phyloP scores from a whole-genome alignment of 1,139 yeast genomes.

The Blastobotrys malaysiensis region DNA sequence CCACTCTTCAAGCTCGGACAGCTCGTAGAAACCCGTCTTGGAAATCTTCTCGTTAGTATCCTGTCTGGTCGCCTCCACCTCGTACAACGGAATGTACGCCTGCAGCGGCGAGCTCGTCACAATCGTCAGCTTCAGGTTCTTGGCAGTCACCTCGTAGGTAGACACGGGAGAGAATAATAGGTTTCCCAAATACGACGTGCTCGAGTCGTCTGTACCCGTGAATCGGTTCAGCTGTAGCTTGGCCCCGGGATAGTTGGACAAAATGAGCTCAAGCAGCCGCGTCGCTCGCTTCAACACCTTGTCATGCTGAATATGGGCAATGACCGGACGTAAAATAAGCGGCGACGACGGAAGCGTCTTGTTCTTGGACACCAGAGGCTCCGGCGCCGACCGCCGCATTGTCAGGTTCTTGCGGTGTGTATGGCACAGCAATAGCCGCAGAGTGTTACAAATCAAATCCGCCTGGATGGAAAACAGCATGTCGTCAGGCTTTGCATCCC shows the following conservation, averaged over 20 bases:
- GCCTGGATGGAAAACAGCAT: constrained; percentile 35
- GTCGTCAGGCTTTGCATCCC: background rate
- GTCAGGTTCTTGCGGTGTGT: constrained; percentile 50
- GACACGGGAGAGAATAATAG: constrained; percentile 29
- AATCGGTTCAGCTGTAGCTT: constrained; percentile 15
- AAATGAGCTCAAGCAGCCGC: constrained; percentile 40
- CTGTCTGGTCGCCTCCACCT: constrained; percentile 33
- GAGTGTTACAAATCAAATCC: constrained; percentile 46
- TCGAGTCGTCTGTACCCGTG: constrained; percentile 8
- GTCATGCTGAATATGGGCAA: constrained; percentile 66
- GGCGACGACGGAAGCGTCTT: constrained; percentile 38
- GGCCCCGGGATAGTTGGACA: constrained; percentile 29
- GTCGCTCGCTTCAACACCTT: constrained; percentile 42
- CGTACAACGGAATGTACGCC: constrained; percentile 28
- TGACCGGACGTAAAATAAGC: constrained; percentile 53
- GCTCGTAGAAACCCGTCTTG: constrained; percentile 44
- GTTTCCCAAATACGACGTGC: constrained; percentile 22
- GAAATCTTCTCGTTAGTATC: constrained; percentile 31
- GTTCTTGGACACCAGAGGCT: constrained; percentile 28
- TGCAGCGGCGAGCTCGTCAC: constrained; percentile 29
- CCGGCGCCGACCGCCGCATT: constrained; percentile 35
- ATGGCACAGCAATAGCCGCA: constrained; percentile 58
- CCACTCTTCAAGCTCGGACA: constrained; percentile 60
- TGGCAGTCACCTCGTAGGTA: constrained; percentile 15
- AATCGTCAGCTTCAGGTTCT: constrained; percentile 20